phyloP scores from a whole-genome alignment of 2,329 filamentous ascomycete species.

The Fusarium chlamydosporum region DNA sequence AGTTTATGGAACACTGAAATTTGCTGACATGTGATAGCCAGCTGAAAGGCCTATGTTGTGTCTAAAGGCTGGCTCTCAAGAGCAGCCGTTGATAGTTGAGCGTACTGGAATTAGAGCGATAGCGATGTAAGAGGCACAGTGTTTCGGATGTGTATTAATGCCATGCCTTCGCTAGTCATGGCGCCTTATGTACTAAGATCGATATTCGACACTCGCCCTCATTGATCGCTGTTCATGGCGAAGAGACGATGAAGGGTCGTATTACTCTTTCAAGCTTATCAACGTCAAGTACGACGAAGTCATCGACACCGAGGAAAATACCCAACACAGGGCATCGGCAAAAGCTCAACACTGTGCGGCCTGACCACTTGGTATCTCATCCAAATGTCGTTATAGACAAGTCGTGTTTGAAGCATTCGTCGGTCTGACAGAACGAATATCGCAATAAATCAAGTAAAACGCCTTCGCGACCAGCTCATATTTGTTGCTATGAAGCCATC shows the following conservation, averaged over 20 bases:
- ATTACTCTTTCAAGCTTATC: slow-evolving; percentile 7
- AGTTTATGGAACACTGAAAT: slow-evolving; percentile 47
- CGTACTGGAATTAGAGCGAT: slow-evolving; percentile 3
- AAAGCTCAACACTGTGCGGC: background rate
- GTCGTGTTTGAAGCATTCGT: background rate
- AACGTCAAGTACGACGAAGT: slow-evolving; percentile 6
- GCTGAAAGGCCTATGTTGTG: background rate
- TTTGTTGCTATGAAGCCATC: slow-evolving; percentile 38
- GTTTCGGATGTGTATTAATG: background rate
- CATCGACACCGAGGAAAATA: background rate
- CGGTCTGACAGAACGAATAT: background rate
- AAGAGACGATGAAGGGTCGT: slow-evolving; percentile 14
- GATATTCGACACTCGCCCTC: background rate
- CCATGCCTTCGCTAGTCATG: background rate
- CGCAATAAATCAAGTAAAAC: background rate
- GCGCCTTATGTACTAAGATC: background rate
- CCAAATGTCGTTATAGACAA: background rate
- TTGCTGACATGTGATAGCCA: slow-evolving; percentile 32
- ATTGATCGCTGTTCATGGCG: background rate
- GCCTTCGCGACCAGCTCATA: slow-evolving; percentile 24
- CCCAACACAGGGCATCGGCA: background rate
- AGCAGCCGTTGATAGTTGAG: slow-evolving; percentile 19
- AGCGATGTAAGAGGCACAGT: slow-evolving; percentile 12
- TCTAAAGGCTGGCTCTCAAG: slow-evolving; percentile 38
- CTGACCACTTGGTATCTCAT: background rate